Evolutionary conservation across 2,329 filamentous ascomycete genomes (phyloP).

Genomic region (Ophiostoma quercus): DNA sequence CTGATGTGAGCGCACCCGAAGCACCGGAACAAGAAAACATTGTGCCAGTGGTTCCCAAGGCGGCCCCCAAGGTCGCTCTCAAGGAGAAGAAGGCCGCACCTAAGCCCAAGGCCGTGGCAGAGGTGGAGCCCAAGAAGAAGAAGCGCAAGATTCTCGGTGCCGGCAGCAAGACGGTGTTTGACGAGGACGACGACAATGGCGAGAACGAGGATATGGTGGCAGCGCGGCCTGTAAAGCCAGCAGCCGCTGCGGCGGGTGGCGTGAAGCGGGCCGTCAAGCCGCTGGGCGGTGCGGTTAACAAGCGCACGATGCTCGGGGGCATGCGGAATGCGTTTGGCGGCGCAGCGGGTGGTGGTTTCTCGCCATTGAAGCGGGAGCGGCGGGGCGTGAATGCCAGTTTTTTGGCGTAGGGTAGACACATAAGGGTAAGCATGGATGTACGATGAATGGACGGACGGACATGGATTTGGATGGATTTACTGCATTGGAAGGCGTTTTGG

Average conservation of each 20-base stretch:
- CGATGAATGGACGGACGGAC: background rate
- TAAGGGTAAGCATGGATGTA: background rate
- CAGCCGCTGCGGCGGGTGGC: constrained; percentile 7
- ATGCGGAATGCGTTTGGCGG: constrained; percentile 44
- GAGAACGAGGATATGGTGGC: constrained; percentile 15
- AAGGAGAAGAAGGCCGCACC: constrained; percentile 24
- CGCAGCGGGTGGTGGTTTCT: constrained; percentile 46
- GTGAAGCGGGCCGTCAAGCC: constrained; percentile 29
- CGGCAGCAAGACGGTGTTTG: constrained; percentile 62
- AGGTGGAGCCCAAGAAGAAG: constrained; percentile 53
- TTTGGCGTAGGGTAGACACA: constrained; percentile 34
- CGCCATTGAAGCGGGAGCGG: constrained; percentile 66
- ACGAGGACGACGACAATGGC: constrained; percentile 57
- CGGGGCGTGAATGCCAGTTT: constrained; percentile 60
- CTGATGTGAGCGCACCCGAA: constrained; percentile 6
- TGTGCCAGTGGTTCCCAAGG: constrained; percentile 29
- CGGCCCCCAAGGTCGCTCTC: background rate
- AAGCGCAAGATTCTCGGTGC: constrained; percentile 66
- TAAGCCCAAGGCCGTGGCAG: constrained; percentile 25
- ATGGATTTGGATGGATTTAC: background rate
- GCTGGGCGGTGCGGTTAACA: constrained; percentile 30
- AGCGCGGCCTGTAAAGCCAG: constrained; percentile 6
- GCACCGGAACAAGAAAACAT: constrained; percentile 34
- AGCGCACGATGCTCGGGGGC: constrained; percentile 31
- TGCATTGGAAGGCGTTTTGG: constrained; percentile 10